phyloP scores from a whole-genome alignment of 495 filamentous ascomycete species.

The Daldinia decipiens region DNA sequence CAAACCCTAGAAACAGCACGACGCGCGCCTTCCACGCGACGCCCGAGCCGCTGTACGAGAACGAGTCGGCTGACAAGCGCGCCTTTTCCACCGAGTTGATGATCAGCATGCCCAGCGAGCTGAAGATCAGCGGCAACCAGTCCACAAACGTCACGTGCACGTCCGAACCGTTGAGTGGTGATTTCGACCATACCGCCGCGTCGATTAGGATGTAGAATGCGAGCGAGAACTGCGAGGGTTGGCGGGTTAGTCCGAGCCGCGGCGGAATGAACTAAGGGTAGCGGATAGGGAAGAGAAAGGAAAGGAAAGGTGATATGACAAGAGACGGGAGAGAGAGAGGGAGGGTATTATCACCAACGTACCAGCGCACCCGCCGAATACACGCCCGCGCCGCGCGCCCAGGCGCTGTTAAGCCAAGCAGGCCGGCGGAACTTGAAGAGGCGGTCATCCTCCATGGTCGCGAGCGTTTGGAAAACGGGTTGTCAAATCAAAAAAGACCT shows the following conservation, averaged over 20 bases:
- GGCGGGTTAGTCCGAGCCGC: not conserved
- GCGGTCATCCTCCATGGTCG: constrained; percentile 67
- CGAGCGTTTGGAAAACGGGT: not conserved
- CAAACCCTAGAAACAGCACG: constrained; percentile 96
- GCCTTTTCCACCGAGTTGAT: constrained; percentile 99
- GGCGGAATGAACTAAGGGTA: too few relatives aligned
- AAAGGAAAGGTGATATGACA: too few relatives aligned
- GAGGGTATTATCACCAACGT: constrained; percentile 46
- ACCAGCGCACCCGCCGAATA: constrained; percentile 89
- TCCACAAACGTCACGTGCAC: constrained; percentile 96
- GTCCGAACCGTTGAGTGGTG: constrained; percentile 76
- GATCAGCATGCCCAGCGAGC: constrained; percentile 92
- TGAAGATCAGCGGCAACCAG: constrained; percentile 98
- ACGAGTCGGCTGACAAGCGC: constrained; percentile 84
- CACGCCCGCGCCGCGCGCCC: constrained; percentile 81
- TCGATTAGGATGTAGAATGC: constrained; percentile 98
- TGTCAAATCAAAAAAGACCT: not conserved
- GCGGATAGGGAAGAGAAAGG: too few relatives aligned
- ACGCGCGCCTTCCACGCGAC: constrained; percentile 97
- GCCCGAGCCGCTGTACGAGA: constrained; percentile 83
- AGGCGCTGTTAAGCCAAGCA: constrained; percentile 89
- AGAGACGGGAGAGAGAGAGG: not conserved
- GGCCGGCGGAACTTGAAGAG: constrained; percentile 83
- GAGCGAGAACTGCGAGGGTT: constrained; percentile 79
- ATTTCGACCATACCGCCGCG: constrained; percentile 85